These are phyloP conservation scores for Colletotrichum sp. DNA, from an alignment of 2,329 filamentous ascomycete species.

Conservation along the genomic window DNA sequence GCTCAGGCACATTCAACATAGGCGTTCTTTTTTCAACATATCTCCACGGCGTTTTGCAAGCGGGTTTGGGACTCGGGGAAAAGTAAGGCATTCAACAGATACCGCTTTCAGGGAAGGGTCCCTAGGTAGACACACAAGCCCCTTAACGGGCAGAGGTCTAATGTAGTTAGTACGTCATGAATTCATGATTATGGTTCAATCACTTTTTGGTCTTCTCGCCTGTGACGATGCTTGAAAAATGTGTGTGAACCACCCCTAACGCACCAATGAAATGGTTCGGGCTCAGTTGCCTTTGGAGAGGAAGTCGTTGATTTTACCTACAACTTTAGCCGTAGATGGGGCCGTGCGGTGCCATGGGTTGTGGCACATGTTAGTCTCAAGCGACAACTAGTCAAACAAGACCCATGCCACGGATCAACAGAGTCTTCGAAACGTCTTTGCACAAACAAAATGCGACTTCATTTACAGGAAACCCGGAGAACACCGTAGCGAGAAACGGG, in stretches of 20 bases:
- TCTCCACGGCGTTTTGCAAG: constrained; percentile 24
- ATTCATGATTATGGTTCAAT: constrained; percentile 16
- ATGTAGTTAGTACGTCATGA: constrained; percentile 16
- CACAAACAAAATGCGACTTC: neutral
- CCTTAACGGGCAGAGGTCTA: constrained; percentile 24
- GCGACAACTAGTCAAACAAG: neutral
- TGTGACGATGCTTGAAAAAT: neutral
- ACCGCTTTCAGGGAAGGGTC: constrained; percentile 21
- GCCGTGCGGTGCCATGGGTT: neutral
- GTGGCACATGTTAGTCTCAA: neutral
- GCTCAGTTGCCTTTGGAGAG: neutral
- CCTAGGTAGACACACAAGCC: constrained; percentile 20
- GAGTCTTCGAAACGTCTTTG: neutral
- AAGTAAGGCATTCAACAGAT: constrained; percentile 25
- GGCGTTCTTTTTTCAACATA: constrained; percentile 26
- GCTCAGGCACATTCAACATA: constrained; percentile 23
- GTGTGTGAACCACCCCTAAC: neutral
- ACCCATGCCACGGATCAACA: neutral
- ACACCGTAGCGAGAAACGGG: neutral
- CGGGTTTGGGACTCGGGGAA: constrained; percentile 21
- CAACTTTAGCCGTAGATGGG: neutral
- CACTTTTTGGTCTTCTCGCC: neutral
- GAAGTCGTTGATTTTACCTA: neutral
- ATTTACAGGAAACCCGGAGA: neutral
- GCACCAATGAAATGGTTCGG: neutral